These are phyloP conservation scores for Pyracantha coccinea DNA, from an alignment of 331 rosid genomes.

Conservation along the genomic window DNA sequence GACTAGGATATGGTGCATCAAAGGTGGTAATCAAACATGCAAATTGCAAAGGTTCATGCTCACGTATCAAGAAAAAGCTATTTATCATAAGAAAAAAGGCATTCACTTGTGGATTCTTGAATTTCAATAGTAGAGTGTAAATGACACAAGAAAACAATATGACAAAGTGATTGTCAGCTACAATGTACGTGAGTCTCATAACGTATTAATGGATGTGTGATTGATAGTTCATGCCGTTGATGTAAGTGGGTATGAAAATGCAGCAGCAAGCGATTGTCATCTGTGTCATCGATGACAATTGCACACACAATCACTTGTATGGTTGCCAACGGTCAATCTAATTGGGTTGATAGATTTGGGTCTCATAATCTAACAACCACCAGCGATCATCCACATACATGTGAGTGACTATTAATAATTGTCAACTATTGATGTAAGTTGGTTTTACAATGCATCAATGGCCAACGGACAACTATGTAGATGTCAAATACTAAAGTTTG, in stretches of 20 bases:
- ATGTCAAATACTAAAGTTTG: no score
- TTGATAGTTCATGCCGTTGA: background rate
- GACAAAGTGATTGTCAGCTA: background rate
- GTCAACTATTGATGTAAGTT: background rate
- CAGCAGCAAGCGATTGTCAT: accelerated
- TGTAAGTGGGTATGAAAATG: background rate
- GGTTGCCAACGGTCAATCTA: background rate
- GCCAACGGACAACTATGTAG: background rate
- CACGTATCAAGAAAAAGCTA: constrained; percentile 19
- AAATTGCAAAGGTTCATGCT: constrained; percentile 25
- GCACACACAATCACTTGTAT: background rate
- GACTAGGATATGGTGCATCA: constrained; percentile 32
- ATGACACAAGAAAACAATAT: background rate
- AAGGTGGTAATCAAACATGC: background rate
- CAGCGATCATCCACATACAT: background rate
- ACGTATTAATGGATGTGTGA: background rate
- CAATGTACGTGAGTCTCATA: background rate
- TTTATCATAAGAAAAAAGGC: background rate
- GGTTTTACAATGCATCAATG: background rate
- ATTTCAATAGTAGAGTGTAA: background rate
- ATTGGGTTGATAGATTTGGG: no score
- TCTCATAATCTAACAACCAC: background rate
- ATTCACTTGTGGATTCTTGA: background rate
- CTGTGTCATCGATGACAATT: accelerated
- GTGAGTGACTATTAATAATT: background rate